Conservation (phyloP, 441 rosid genomes). For the Hura crepitans region DNA sequence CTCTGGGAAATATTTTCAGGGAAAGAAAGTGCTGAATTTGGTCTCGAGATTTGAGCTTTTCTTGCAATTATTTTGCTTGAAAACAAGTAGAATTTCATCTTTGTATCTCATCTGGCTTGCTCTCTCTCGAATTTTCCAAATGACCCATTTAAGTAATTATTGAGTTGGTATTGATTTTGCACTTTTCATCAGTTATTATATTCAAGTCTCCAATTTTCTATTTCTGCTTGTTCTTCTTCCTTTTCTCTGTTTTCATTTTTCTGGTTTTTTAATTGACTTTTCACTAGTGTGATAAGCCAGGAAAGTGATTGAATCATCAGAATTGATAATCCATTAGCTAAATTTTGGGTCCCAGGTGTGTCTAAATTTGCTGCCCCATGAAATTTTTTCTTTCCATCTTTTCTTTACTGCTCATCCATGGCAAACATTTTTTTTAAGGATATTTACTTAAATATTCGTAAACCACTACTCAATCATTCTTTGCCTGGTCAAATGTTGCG, state of each 20-base stretch:
- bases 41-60: neutral
- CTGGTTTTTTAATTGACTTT: neutral
- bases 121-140: no score
- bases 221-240: neutral
- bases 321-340: slow-evolving; percentile 20
- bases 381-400: slow-evolving; percentile 17
- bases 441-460: slow-evolving; percentile 12
- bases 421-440: neutral
- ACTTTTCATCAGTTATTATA: no score
- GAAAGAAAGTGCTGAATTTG: neutral
- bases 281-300: slow-evolving; percentile 9
- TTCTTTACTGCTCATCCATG: neutral
- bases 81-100: neutral
- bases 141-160: no score
- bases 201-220: neutral
- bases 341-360: slow-evolving; percentile 50
- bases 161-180: no score
- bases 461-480: slow-evolving; percentile 12
- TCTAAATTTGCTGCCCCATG: neutral
- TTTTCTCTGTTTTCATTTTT: neutral
- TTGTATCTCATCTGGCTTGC: neutral
- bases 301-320: slow-evolving; percentile 29
- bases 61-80: no score
- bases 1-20: no score
- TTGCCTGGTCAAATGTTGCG: slow-evolving; percentile 37